Conservation (phyloP, 2,329 filamentous ascomycete genomes). For the Chaetomiaceae sp. region DNA sequence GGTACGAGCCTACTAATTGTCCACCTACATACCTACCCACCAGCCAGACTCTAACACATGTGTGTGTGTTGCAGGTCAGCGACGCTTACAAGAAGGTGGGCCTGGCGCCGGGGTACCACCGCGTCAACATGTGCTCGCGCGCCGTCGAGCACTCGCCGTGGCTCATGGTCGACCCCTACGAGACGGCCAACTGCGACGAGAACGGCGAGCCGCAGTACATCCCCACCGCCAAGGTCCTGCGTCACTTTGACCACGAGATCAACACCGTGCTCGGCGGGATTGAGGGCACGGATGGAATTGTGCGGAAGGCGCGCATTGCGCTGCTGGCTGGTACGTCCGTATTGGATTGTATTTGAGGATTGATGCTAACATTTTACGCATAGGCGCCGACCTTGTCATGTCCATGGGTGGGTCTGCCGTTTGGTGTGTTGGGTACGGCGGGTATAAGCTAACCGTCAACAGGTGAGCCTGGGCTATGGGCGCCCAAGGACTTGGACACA, state of each 20-base stretch:
- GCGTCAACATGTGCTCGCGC: constrained; percentile 78
- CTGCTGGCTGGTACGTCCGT: constrained; percentile 54
- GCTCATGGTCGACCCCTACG: constrained; percentile 85
- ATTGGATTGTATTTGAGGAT: not conserved
- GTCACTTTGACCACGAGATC: constrained; percentile 87
- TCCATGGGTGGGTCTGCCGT: constrained; percentile 20
- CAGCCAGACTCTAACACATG: too few relatives aligned
- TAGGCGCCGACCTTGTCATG: constrained; percentile 62
- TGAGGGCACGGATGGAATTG: constrained; percentile 58
- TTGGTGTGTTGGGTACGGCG: not conserved
- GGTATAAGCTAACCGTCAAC: constrained; percentile 47
- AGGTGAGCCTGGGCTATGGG: constrained; percentile 72
- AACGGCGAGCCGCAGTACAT: constrained; percentile 64
- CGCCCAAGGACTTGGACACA: constrained; percentile 74
- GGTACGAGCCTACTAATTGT: too few relatives aligned
- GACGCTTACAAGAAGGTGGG: constrained; percentile 71
- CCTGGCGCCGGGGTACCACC: constrained; percentile 65
- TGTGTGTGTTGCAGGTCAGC: constrained; percentile 15
- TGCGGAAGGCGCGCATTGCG: constrained; percentile 66
- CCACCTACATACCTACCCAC: too few relatives aligned
- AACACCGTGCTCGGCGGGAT: constrained; percentile 73
- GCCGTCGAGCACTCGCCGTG: constrained; percentile 71
- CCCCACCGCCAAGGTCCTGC: constrained; percentile 80
- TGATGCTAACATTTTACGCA: not conserved
- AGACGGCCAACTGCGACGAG: constrained; percentile 53